Conservation (phyloP, 768 basidiomycete genomes). For the Xerocomellus amylosporus region DNA sequence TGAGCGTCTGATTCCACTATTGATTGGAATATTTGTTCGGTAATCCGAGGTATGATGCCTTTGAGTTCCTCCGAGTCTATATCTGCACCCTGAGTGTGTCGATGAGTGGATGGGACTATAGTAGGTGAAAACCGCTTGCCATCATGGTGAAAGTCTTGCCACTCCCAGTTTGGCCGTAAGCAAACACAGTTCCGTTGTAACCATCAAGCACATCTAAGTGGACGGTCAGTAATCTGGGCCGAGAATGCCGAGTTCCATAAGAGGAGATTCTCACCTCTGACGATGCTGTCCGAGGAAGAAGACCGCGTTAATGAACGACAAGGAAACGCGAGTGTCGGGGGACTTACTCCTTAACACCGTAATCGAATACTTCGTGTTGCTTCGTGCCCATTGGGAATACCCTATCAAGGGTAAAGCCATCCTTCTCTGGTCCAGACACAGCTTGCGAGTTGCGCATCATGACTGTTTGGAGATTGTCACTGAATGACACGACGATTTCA, state of each 20-base stretch:
- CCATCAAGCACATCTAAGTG: conserved; percentile 91
- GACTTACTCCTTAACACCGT: conserved; percentile 93
- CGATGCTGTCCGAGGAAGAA: conserved; percentile 55
- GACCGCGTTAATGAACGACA: conserved; percentile 18
- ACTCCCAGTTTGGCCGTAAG: conserved; percentile 96
- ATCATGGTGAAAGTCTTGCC: conserved; percentile 99
- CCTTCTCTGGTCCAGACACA: conserved; percentile 85
- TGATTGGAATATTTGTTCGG: conserved; percentile 97
- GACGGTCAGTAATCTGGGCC: conserved; percentile 17
- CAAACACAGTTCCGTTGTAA: conserved; percentile 97
- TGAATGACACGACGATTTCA: conserved; percentile 86
- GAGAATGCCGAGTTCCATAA: background rate
- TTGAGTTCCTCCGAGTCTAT: conserved; percentile 92
- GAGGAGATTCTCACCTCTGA: conserved; percentile 61
- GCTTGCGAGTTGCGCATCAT: conserved; percentile 68
- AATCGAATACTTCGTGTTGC: conserved; percentile 96
- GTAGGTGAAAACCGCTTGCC: conserved; percentile 45
- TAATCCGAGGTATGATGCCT: conserved; percentile 97
- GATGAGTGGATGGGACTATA: conserved; percentile 9
- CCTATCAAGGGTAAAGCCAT: conserved; percentile 97
- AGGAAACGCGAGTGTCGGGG: background rate
- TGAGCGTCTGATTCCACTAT: conserved; percentile 94
- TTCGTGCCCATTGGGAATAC: conserved; percentile 91
- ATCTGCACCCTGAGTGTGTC: conserved; percentile 75
- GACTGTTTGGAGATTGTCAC: conserved; percentile 82